These are phyloP conservation scores for Gaultheria prostrata DNA, from an alignment of 148 eudicot genomes.

Conservation along the genomic window DNA sequence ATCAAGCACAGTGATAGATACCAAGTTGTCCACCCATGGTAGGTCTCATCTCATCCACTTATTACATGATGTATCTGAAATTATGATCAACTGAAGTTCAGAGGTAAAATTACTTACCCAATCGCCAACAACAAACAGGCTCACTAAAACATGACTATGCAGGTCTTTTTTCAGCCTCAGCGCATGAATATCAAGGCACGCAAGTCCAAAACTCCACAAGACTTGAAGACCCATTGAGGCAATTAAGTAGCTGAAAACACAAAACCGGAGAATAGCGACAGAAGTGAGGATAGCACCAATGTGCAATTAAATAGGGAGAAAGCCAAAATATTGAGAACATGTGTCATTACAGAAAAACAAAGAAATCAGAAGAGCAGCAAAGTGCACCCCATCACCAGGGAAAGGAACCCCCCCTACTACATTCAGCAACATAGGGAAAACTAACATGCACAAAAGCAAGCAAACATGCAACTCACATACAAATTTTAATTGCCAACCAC, in stretches of 20 bases:
- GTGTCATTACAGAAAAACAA: neutral
- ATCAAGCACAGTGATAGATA: neutral
- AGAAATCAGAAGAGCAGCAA: neutral
- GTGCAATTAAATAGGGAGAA: conserved; percentile 76
- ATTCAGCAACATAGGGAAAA: neutral
- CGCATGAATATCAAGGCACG: conserved; percentile 81
- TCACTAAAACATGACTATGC: conserved; percentile 59
- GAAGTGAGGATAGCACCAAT: conserved; percentile 48
- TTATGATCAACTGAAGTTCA: neutral
- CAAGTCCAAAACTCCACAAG: conserved; percentile 91
- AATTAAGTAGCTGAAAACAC: conserved; percentile 69
- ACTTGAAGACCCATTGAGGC: conserved; percentile 96
- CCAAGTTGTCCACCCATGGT: neutral
- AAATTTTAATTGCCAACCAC: neutral
- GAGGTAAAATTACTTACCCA: conserved; percentile 52
- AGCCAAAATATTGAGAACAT: neutral
- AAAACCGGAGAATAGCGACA: neutral
- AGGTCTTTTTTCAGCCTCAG: conserved; percentile 70
- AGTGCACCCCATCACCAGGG: neutral
- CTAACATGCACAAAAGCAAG: neutral
- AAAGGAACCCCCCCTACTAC: neutral
- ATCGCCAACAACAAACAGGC: conserved; percentile 85
- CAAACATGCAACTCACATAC: neutral
- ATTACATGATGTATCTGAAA: neutral
- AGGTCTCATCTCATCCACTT: neutral